Evolutionary conservation across 352 stramenopile species (phyloP), one percentile per base, ranked within the genome.

Genomic region (Aphanomyces euteiches): DNA sequence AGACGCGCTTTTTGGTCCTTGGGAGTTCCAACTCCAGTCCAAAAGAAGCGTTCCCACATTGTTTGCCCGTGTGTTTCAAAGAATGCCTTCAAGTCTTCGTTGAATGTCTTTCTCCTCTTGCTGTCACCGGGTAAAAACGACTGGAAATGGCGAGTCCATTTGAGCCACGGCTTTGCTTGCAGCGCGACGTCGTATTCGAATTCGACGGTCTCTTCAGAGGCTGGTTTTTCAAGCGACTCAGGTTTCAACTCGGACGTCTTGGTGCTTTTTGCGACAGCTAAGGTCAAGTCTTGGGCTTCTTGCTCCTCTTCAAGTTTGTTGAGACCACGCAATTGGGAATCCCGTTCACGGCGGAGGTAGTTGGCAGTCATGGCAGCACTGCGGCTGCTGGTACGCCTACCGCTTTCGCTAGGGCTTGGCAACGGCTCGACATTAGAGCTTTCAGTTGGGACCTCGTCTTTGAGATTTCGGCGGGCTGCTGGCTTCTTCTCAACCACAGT

Each of bases 131-230:
- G 54, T 7, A 61, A 37, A 41, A 61, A 61, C 13, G 54, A 43
- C 17, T 61, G 54, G n/a, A 61, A 61, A 37, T 61, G 28, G 10
- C 43, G 15, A 37, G 28, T 40, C 54, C 54, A 61, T n/a, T 61
- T 39, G 6, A 37, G 54, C 54, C 54, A 61, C 13, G 54, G 54
- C 5, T 61, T 61, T 7, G 54, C n/a, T 28, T 28, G 28, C 28
- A 28, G 28, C 28, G 28, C 28, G 28, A 28, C 28, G 28, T 28
- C 28, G 28, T 28, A 28, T 28, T 28, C 28, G 1, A 28, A 28
- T 28, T 0, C 28, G 28, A 28, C 28, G 28, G 28, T 28, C 28
- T 28, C 28, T 28, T 53, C 45, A n/a, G 13, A 2, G 45, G 45
- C 45, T 53, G 45, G 13, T 19, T 53, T 15, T 53, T 53, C n/a